Evolutionary conservation across 139 green algal species (phyloP).

Genomic region (Deuterostichococcus epilithicus): DNA sequence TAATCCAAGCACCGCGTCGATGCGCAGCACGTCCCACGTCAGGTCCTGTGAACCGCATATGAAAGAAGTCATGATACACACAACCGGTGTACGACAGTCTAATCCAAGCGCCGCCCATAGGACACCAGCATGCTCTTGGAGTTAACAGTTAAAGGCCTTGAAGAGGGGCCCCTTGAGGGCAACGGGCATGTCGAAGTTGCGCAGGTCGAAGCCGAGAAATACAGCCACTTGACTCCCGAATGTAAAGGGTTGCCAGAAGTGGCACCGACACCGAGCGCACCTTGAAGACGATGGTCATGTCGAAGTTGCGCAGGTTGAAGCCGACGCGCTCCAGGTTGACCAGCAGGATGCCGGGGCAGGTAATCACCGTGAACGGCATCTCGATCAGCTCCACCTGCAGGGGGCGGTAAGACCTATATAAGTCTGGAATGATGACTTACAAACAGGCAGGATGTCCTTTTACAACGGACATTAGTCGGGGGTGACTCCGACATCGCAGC

Average conservation of each 20-base stretch:
- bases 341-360: constrained; percentile 85
- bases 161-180: constrained; percentile 93
- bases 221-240: too few species aligned
- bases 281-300: constrained; percentile 98
- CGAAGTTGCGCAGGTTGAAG: constrained; percentile 98
- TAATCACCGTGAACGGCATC: constrained; percentile 90
- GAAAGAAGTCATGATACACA: constrained; percentile 10
- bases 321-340: constrained; percentile 97
- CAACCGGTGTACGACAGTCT: too few species aligned
- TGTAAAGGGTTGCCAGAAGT: too few species aligned
- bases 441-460: too few species aligned
- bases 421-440: too few species aligned
- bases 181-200: constrained; percentile 98
- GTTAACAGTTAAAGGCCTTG: too few species aligned
- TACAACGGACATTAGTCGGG: too few species aligned
- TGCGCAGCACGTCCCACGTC: constrained; percentile 64
- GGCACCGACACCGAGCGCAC: too few species aligned
- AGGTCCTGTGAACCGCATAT: constrained; percentile 50
- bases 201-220: constrained; percentile 97
- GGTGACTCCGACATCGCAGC: too few species aligned
- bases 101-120: too few species aligned
- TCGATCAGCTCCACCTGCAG: constrained; percentile 86
- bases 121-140: too few species aligned
- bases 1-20: constrained; percentile 93
- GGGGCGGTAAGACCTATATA: too few species aligned